Evolutionary conservation across 345 rosid genomes (phyloP).

Genomic region (Tarenaya hassleriana): DNA sequence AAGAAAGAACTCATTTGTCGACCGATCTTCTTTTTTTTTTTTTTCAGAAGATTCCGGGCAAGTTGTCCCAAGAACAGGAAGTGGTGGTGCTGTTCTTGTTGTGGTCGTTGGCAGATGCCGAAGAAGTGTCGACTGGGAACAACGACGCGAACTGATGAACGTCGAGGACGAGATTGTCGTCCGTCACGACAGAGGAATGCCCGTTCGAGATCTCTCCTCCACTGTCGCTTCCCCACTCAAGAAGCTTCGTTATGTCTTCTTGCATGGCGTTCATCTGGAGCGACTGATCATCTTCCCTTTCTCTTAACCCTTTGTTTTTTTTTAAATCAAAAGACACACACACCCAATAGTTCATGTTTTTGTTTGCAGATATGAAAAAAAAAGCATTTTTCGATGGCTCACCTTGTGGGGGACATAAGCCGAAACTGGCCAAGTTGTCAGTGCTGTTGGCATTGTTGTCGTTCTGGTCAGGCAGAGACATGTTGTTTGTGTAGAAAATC

Average conservation of each 20-base stretch:
- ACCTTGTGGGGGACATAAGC: conserved; percentile 29
- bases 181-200: conserved; percentile 47
- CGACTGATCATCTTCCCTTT: conserved; percentile 35
- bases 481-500: too few relatives aligned
- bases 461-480: conserved; percentile 26
- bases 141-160: conserved; percentile 60
- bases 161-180: conserved; percentile 48
- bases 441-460: conserved; percentile 13
- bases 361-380: neutral
- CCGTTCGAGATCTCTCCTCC: conserved; percentile 53
- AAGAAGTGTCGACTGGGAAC: conserved; percentile 28
- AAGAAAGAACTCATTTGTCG: too few relatives aligned
- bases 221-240: conserved; percentile 41
- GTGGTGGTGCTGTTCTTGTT: conserved; percentile 26
- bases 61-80: conserved; percentile 43
- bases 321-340: conserved; percentile 8
- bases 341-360: too few relatives aligned
- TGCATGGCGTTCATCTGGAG: conserved; percentile 36
- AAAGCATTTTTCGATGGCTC: conserved; percentile 6
- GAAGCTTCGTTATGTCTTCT: conserved; percentile 44
- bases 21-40: neutral
- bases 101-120: conserved; percentile 15
- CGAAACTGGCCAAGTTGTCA: conserved; percentile 29
- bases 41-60: conserved; percentile 40
- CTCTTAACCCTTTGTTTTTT: conserved; percentile 31